Base-by-base conservation (phyloP, 2,329 filamentous ascomycete genomes). In the Ophiocordyceps polyrhachis-furcata region DNA sequence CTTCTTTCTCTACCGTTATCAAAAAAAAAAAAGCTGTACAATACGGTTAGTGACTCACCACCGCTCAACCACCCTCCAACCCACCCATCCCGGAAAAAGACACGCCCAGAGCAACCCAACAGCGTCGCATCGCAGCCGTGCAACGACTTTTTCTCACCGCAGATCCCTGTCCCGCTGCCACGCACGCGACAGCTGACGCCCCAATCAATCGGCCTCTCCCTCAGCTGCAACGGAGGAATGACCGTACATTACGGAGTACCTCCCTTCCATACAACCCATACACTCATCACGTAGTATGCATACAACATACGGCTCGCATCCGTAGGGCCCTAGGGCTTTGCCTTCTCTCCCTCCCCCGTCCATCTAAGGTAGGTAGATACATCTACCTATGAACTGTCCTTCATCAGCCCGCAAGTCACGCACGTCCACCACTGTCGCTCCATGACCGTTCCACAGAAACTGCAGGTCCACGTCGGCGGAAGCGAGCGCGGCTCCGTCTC, bases 341-440 rank as follows among this genome's bases (percentile, higher is more conserved):
- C 15, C 17, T n/a, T 4, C 32, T 4, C n/a, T 4, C 32, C 32
- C 15, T 17, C 15, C 32, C 21, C 21, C 21, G 4, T 6, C 21
- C 21, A 3, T 6, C 21, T 23, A 6, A 23, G 21, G 21, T 23
- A 23, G 21, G 6, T 23, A 28, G 25, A 28, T 28, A 8, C 25
- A 11, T 11, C 9, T 28, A 11, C 32, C 13, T 37, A 53, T 43
- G 68, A 73, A 47, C 55, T 66, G 12, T 68, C 62, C 57, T 75
- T 76, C 58, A 76, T 66, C 49, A 59, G 65, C 2, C 71, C 71
- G 53, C 74, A 78, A 3, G 62, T 56, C 17, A 66, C 67, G 50
- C 74, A 77, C 21, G 67, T 71, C 72, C 73, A 76, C 70, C 71
- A 76, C 49, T 68, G 63, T 41, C 62, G 59, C 46, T 74, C 69